Evolutionary conservation across 768 basidiomycete genomes (phyloP).

Genomic region (Grammothele lineata): DNA sequence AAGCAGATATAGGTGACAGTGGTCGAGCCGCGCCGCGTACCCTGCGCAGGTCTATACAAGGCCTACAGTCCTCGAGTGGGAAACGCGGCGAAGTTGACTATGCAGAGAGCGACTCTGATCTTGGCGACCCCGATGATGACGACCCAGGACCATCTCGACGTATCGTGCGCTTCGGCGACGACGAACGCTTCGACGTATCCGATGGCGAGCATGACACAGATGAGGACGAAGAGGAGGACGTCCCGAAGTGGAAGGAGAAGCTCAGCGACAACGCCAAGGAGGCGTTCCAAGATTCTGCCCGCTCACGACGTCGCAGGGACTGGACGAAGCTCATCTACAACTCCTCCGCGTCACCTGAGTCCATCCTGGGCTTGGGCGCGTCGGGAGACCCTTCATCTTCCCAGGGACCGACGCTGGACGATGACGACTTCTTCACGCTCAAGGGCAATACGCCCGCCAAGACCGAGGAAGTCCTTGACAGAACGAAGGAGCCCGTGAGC

Average conservation of each 20-base stretch:
- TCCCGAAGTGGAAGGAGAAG: conserved; percentile 73
- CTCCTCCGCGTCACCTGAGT: conserved; percentile 56
- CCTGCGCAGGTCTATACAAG: conserved; percentile 34
- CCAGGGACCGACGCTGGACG: conserved; percentile 35
- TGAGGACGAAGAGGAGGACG: conserved; percentile 33
- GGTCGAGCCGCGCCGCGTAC: conserved; percentile 51
- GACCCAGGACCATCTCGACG: conserved; percentile 12
- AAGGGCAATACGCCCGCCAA: conserved; percentile 32
- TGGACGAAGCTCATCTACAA: conserved; percentile 87
- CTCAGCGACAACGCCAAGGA: conserved; percentile 48
- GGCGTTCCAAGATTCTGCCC: conserved; percentile 36
- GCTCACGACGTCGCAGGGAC: conserved; percentile 48
- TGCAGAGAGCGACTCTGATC: conserved; percentile 77
- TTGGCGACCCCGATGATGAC: conserved; percentile 42
- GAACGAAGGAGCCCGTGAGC: conserved; percentile 57
- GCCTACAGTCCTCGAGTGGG: conserved; percentile 31
- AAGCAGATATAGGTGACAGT: conserved; percentile 26
- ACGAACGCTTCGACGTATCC: conserved; percentile 44
- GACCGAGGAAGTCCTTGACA: conserved; percentile 59
- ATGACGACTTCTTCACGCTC: conserved; percentile 75
- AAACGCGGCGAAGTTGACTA: conserved; percentile 51
- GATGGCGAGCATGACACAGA: conserved; percentile 44
- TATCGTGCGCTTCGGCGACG: conserved; percentile 44
- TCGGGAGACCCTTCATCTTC: conserved; percentile 2
- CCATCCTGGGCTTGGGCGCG: conserved; percentile 43